These are phyloP conservation scores for Gamarada debralockiae DNA, from an alignment of 495 filamentous ascomycete genomes.

Conservation along the genomic window DNA sequence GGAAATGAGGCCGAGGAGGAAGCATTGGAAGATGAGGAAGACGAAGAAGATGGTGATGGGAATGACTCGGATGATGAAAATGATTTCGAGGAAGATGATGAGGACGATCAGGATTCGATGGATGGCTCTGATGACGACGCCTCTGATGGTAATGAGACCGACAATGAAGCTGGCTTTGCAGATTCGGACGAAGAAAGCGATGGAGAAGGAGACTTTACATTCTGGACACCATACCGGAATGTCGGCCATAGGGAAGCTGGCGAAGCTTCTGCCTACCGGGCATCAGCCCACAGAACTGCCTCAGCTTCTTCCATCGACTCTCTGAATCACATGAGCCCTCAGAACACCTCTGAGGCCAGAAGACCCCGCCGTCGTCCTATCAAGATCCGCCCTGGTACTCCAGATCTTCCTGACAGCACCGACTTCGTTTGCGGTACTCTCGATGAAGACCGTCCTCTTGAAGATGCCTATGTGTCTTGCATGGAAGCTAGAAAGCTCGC, in stretches of 20 bases:
- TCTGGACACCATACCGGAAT: constrained; percentile 45
- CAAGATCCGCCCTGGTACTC: constrained; percentile 67
- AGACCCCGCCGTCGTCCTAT: constrained; percentile 35
- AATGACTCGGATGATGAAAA: constrained; percentile 43
- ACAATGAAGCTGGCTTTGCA: constrained; percentile 92
- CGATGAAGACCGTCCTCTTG: constrained; percentile 91
- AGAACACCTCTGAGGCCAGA: constrained; percentile 11
- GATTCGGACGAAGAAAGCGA: constrained; percentile 84
- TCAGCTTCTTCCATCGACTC: constrained; percentile 67
- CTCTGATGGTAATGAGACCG: constrained; percentile 85
- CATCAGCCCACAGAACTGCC: constrained; percentile 40
- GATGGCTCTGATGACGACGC: constrained; percentile 64
- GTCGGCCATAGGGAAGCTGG: constrained; percentile 32
- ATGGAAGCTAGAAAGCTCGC: constrained; percentile 74
- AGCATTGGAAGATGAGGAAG: constrained; percentile 66
- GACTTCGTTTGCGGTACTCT: constrained; percentile 98
- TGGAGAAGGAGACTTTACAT: constrained; percentile 56
- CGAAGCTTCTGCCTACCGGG: constrained; percentile 34
- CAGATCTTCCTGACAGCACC: constrained; percentile 90
- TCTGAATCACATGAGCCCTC: constrained; percentile 34
- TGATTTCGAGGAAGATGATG: constrained; percentile 38
- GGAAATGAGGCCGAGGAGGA: constrained; percentile 91
- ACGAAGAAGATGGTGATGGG: constrained; percentile 53
- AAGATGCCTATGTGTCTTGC: constrained; percentile 85
- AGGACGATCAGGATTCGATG: constrained; percentile 44